Percentiles rank a stretch among this genome's conserved stretches.
These are phyloP conservation scores for Ceratobasidium sp. DNA, from an alignment of 1,284 basidiomycete genomes.

Conservation along the genomic window DNA sequence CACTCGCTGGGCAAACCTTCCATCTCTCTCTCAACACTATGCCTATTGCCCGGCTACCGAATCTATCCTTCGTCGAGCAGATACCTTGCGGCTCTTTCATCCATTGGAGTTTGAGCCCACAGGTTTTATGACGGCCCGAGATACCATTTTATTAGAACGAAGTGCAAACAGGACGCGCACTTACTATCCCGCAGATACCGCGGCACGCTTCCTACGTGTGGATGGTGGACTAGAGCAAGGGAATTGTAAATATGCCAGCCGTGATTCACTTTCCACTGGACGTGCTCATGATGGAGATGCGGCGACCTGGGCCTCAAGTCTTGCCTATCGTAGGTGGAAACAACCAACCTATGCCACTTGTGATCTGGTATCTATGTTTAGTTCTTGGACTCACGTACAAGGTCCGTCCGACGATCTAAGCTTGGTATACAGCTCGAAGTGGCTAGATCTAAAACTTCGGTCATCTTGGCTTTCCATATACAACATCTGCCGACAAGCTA, in stretches of 20 bases:
- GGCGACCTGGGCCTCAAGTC: slow-evolving; percentile 1
- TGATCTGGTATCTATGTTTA: background rate
- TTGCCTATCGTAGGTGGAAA: background rate
- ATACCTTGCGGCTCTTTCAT: background rate
- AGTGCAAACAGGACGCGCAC: background rate
- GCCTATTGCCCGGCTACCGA: slow-evolving; percentile 46
- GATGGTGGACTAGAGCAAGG: background rate
- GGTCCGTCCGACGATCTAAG: background rate
- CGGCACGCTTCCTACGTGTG: background rate
- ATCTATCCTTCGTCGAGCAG: slow-evolving; percentile 7
- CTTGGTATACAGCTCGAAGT: background rate
- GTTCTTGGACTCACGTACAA: background rate
- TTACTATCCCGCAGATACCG: background rate
- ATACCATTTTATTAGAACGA: background rate
- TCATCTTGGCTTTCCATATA: slow-evolving; percentile 9
- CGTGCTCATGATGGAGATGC: background rate
- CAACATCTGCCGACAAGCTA: slow-evolving; percentile 3
- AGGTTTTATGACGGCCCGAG: too few relatives aligned
- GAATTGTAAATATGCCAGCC: background rate
- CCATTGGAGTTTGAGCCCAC: background rate
- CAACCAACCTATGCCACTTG: background rate
- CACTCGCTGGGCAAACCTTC: slow-evolving; percentile 54
- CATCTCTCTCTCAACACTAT: slow-evolving; percentile 53
- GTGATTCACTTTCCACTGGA: background rate
- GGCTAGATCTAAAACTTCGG: background rate